Base-by-base conservation (phyloP, 305 asterid species). In the Petunia hybrid region DNA sequence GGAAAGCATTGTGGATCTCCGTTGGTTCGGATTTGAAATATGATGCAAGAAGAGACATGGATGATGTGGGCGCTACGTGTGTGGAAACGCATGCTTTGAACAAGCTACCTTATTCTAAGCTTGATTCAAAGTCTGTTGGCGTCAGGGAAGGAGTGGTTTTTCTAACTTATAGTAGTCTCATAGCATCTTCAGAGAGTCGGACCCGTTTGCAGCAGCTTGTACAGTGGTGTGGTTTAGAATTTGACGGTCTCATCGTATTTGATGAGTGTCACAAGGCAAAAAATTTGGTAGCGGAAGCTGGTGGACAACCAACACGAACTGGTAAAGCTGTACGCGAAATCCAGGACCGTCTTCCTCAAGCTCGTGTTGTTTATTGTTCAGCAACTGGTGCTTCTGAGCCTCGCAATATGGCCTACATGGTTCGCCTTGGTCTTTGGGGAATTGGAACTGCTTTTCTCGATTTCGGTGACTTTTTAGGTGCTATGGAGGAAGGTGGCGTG, bases 331-430 rank as follows among this genome's bases (percentile, higher is more conserved):
- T 97, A 87, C 98, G 94, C 82, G 98, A 94, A 78, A 89, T 97
- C 84, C 99, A 97, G 99, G 99, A 91, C 84, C 93, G 85, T 76
- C 99, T 97, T 89, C 99, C 98, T 85, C 92, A 93, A 87, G 97
- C 98, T 85, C 99, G 99, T 67, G 91, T 97, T 64, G 80, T 93
- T 76, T 97, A 97, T 85, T 97, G 99, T 89, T 97, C 99, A 43
- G 99, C 99, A 81, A 97, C 99, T 86, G 99, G 99, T 87, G 98
- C 99, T 84, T 94, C 99, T 80, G 99, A 97, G 83, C 99, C 99
- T 43, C 96, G 99, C 57, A 97, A 97, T 83, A 86, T 97, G 97
- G 99, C 98, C 66, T 97, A 97, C 83, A 97, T 97, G 99, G 95
- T 94, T 82, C 98, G 99, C 83, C 98, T 97, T 85, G 99, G 99